Conservation (phyloP, 306 rosid genomes). For the Prinsepia uniflora region DNA sequence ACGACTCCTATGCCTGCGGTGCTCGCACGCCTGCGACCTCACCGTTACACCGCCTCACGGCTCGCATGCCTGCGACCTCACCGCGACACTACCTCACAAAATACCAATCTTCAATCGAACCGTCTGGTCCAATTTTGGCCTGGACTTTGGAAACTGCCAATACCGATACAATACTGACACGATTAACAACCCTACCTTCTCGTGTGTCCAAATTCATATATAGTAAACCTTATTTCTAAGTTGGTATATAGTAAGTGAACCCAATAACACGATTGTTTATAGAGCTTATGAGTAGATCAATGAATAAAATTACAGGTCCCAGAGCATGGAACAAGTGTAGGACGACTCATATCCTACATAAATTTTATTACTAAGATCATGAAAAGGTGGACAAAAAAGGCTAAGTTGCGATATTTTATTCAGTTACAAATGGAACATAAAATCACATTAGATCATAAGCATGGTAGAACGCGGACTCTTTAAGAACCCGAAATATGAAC, state of each 20-base stretch:
- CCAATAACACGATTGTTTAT: neutral
- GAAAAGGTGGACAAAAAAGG: neutral
- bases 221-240: no score
- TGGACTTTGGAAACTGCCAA: no score
- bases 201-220: no score
- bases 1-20: no score
- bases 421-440: neutral
- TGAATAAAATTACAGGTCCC: neutral
- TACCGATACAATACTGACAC: no score
- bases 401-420: conserved; percentile 2
- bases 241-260: neutral
- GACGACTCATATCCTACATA: neutral
- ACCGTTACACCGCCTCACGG: no score
- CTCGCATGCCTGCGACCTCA: no score
- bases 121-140: no score
- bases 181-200: no score
- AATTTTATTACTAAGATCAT: neutral
- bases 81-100: no score
- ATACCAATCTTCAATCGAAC: no score
- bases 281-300: neutral
- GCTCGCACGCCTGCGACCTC: no score
- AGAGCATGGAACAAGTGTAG: neutral
- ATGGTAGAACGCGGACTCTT: neutral
- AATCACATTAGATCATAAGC: conserved; percentile 5
- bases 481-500: conserved; percentile 15